Percentiles rank a stretch among this genome's conserved stretches.
Conservation (phyloP, 805 yeast genomes). For the Saturnispora sanitii region DNA sequence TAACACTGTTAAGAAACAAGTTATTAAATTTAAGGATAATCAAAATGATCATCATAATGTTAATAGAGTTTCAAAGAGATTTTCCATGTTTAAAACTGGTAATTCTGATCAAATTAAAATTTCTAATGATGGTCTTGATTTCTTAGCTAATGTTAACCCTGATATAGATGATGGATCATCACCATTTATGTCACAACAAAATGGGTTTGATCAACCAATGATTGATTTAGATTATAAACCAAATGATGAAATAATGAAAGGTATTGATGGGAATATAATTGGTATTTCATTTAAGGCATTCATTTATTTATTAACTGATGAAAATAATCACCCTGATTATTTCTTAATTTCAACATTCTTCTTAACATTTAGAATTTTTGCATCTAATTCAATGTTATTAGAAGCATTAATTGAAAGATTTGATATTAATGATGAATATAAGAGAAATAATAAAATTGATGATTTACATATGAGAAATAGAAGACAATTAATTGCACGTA, state of each 20-base stretch:
- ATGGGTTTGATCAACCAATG: conserved; percentile 6
- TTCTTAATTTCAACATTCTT: conserved; percentile 67
- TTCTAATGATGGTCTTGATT: conserved; percentile 39
- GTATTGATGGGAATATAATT: conserved; percentile 41
- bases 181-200: conserved; percentile 23
- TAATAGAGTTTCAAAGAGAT: conserved; percentile 29
- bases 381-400: conserved; percentile 54
- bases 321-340: conserved; percentile 50
- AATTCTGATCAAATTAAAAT: conserved; percentile 38
- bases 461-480: conserved; percentile 40
- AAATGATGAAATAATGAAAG: conserved; percentile 38
- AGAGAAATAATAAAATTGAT: conserved; percentile 10
- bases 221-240: conserved; percentile 13
- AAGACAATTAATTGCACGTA: conserved; percentile 54
- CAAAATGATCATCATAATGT: conserved; percentile 4
- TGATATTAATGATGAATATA: conserved; percentile 37
- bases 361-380: conserved; percentile 64
- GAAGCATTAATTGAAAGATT: conserved; percentile 60
- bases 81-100: conserved; percentile 43
- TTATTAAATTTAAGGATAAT: conserved; percentile 11
- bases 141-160: conserved; percentile 22
- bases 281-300: conserved; percentile 69
- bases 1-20: conserved; percentile 25
- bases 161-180: conserved; percentile 16
- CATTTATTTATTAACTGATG: conserved; percentile 58